Conservation (phyloP, 2,329 filamentous ascomycete species). For the Penicillium sp. region DNA sequence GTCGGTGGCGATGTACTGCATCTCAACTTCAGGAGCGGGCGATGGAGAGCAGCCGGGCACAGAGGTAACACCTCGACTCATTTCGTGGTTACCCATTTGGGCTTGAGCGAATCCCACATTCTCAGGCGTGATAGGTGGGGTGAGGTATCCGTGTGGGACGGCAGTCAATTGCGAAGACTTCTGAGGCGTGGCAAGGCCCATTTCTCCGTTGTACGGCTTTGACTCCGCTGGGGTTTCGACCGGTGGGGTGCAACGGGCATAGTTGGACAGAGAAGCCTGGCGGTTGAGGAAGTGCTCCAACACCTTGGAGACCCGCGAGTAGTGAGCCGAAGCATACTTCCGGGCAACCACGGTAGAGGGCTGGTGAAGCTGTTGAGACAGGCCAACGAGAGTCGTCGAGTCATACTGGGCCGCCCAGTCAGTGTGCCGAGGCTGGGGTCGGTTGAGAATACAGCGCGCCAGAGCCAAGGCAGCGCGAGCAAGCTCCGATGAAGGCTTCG, state of each 20-base stretch:
- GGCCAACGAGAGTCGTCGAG: constrained; percentile 54
- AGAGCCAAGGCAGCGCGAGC: constrained; percentile 83
- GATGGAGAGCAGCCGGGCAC: constrained; percentile 37
- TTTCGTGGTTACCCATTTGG: constrained; percentile 30
- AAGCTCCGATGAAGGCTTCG: constrained; percentile 85
- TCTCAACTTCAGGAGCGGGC: constrained; percentile 36
- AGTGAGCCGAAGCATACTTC: constrained; percentile 66
- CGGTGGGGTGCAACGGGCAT: constrained; percentile 43
- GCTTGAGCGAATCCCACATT: constrained; percentile 41
- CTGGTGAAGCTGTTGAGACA: constrained; percentile 64
- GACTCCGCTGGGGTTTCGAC: constrained; percentile 37
- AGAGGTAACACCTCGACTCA: constrained; percentile 27
- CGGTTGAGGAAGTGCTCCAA: constrained; percentile 66
- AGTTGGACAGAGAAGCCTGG: constrained; percentile 56
- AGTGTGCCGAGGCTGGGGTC: constrained; percentile 70
- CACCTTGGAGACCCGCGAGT: constrained; percentile 62
- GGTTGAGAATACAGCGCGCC: constrained; percentile 78
- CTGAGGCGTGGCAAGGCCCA: constrained; percentile 45
- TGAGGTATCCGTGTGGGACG: constrained; percentile 45
- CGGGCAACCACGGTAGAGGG: constrained; percentile 66
- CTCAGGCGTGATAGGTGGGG: constrained; percentile 49
- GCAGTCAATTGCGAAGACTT: constrained; percentile 36
- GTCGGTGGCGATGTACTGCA: constrained; percentile 37
- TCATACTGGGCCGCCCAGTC: constrained; percentile 66
- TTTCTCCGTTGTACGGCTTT: constrained; percentile 41